Base-by-base conservation (phyloP, 2,329 filamentous ascomycete genomes). In the Chaetomiaceae sp. region DNA sequence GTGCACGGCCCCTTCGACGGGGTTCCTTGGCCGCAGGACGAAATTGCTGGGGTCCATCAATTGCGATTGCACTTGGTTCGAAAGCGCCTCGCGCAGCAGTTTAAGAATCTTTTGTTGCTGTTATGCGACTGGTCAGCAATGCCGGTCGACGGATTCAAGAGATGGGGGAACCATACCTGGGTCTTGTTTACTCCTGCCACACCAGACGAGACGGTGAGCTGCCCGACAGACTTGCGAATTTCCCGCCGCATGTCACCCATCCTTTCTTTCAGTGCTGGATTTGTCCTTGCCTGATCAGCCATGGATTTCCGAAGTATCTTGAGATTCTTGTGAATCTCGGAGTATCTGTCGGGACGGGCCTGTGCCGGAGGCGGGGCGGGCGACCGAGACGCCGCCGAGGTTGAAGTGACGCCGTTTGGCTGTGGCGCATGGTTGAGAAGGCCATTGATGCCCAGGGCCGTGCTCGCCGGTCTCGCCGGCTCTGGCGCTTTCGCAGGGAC, bases 231-330 rank as follows among this genome's bases (percentile, higher is more conserved):
- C 60, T 85, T 86, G 34, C 79, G 78, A 47, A 93, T 82, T 37
- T 83, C 78, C 52, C 88, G 76, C 35, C 88, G 78, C 74, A 87
- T 82, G 48, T 89, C 80, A 30, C 87, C 85, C 63, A 89, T 77
- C 31, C 79, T 76, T 45, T 76, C 73, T 66, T 88, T 89, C 23
- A 90, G 68, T 63, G 67, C 57, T 65, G 60, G 65, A 57, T 84
- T 79, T 19, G 72, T 70, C 60, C 82, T 81, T 4, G 74, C 74
- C 58, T 83, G 74, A 4, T 75, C 68, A 2, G 64, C 62, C 46
- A 87, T 59, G n/a, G 58, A 68, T 4, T 60, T 63, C 17, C 72
- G 68, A 8, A 83, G 69, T 31, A 77, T 74, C 53, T 79, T 95
- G 20, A 95, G 73, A 35, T 79, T 80, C 53, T 80, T 73, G 62